phyloP scores from a whole-genome alignment of 495 filamentous ascomycete genomes.

The Daldinia childiae region DNA sequence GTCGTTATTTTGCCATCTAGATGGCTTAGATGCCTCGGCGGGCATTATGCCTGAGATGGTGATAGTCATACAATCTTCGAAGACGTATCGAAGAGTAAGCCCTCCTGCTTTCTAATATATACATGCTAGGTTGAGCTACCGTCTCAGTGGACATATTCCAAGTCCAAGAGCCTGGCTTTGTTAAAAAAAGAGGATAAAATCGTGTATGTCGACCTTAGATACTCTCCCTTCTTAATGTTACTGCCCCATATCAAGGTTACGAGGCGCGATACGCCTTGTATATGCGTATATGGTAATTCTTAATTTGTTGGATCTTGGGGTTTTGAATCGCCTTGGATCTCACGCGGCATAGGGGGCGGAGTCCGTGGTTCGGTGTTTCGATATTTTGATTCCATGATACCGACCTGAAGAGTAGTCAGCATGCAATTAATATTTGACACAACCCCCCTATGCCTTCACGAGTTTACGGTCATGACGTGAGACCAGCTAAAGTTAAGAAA shows the following conservation, averaged over 20 bases:
- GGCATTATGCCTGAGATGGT: background rate
- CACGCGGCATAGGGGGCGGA: slow-evolving; percentile 35
- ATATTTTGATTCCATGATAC: slow-evolving; percentile 45
- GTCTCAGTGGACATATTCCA: background rate
- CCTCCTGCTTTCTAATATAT: slow-evolving; percentile 19
- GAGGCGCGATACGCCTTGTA: background rate
- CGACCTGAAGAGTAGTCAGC: slow-evolving; percentile 30
- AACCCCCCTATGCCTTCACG: background rate
- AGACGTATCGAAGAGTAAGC: slow-evolving; percentile 10
- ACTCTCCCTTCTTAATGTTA: background rate
- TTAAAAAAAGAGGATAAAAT: background rate
- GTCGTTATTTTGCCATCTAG: slow-evolving; percentile 14
- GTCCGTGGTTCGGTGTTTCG: slow-evolving; percentile 44
- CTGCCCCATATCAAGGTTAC: background rate
- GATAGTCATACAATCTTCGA: slow-evolving; percentile 11
- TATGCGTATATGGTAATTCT: background rate
- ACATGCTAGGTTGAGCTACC: slow-evolving; percentile 9
- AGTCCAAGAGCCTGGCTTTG: background rate
- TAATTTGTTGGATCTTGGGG: slow-evolving; percentile 17
- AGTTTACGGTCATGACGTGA: too few relatives aligned
- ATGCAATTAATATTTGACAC: background rate
- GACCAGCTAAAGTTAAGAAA: background rate
- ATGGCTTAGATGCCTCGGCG: background rate
- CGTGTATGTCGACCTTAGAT: background rate
- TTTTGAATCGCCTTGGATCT: slow-evolving; percentile 18